These are phyloP conservation scores for Exobasidium cylindrosporum DNA, from an alignment of 1,284 basidiomycete genomes.

Conservation along the genomic window DNA sequence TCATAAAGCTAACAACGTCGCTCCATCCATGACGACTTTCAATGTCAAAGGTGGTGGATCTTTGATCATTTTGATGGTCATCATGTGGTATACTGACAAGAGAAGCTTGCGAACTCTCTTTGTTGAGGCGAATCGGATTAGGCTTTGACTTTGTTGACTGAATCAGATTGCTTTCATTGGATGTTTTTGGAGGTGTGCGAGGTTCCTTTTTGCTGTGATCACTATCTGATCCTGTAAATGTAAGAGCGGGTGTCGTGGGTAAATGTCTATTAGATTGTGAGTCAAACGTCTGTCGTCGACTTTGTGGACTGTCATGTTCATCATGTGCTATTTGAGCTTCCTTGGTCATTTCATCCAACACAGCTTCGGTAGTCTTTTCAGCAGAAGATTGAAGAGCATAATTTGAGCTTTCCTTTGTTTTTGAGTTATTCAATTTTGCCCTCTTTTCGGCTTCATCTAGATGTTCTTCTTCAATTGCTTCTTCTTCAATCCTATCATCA, in stretches of 20 bases:
- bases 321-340: neutral
- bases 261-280: neutral
- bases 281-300: neutral
- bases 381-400: neutral
- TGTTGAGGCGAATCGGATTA: neutral
- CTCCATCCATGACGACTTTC: slow-evolving; percentile 39
- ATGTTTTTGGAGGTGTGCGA: neutral
- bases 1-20: slow-evolving; percentile 33
- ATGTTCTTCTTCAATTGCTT: slow-evolving; percentile 17
- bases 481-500: slow-evolving; percentile 10
- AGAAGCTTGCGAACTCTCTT: slow-evolving; percentile 2
- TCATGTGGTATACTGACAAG: slow-evolving; percentile 13
- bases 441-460: slow-evolving; percentile 4
- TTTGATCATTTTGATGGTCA: neutral
- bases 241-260: slow-evolving; percentile 2
- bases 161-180: neutral
- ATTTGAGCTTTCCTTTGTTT: neutral
- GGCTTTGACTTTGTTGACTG: too few species aligned
- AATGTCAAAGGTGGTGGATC: slow-evolving; percentile 19
- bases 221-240: slow-evolving; percentile 4
- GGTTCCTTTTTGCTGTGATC: slow-evolving; percentile 9
- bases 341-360: neutral
- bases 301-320: neutral
- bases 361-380: neutral
- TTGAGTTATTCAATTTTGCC: neutral